A percentile compares a stretch with the other conserved stretches of the same genome.
Evolutionary conservation across 2,329 filamentous ascomycete genomes (phyloP).

Genomic region (Grosmannia serpens): DNA sequence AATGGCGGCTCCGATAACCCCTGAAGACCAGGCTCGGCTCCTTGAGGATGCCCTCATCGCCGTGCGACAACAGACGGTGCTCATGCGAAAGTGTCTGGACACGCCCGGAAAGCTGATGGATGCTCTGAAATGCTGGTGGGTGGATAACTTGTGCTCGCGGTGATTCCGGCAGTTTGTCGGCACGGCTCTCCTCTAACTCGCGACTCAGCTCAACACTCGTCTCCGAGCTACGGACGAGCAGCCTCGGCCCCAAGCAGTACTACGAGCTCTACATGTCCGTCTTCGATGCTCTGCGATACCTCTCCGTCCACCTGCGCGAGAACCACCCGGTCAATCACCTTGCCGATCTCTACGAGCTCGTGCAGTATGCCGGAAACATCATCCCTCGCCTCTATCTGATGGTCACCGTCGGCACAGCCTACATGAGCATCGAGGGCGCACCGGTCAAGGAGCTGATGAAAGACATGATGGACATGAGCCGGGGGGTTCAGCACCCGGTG

Average conservation of each 20-base stretch:
- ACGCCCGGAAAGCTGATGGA: constrained; percentile 99
- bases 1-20: constrained; percentile 39
- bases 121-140: constrained; percentile 93
- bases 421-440: constrained; percentile 97
- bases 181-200: not conserved
- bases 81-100: constrained; percentile 97
- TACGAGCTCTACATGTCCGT: constrained; percentile 99
- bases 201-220: constrained; percentile 84
- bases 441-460: constrained; percentile 99
- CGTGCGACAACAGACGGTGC: constrained; percentile 88
- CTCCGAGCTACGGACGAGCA: constrained; percentile 95
- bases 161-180: not conserved
- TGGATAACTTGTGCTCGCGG: constrained; percentile 18
- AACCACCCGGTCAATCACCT: constrained; percentile 97
- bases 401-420: constrained; percentile 98
- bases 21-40: constrained; percentile 79
- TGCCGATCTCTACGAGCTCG: constrained; percentile 92
- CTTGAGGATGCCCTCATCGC: constrained; percentile 94
- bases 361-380: constrained; percentile 94
- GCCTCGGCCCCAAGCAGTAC: constrained; percentile 97
- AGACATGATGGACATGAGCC: constrained; percentile 99
- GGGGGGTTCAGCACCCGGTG: constrained; percentile 93
- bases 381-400: constrained; percentile 93
- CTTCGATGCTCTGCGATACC: constrained; percentile 92
- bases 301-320: constrained; percentile 92